Evolutionary conservation across 345 rosid genomes (phyloP).

Genomic region (Lumnitzera racemosa): DNA sequence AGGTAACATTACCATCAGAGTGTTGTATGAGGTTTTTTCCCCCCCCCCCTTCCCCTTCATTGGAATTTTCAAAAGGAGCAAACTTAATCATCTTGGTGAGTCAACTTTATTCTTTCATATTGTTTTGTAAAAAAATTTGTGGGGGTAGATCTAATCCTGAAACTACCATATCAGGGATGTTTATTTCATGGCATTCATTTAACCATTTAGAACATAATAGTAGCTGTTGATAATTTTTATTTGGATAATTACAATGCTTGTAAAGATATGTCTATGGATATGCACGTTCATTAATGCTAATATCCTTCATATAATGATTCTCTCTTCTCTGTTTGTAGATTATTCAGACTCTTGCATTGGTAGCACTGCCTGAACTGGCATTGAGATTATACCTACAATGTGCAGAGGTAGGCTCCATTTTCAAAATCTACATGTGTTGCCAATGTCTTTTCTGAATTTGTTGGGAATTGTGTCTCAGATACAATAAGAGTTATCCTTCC

Average conservation of each 20-base stretch:
- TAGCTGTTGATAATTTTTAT: too few species aligned
- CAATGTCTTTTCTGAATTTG: too few species aligned
- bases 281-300: background rate
- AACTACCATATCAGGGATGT: too few species aligned
- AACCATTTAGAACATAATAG: too few species aligned
- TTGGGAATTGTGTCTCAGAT: background rate
- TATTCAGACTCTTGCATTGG: conserved; percentile 55
- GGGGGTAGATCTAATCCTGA: too few species aligned
- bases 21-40: too few species aligned
- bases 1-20: conserved; percentile 30
- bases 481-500: background rate
- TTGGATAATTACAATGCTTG: too few species aligned
- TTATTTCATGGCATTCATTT: too few species aligned
- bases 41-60: background rate
- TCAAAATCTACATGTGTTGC: background rate
- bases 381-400: conserved; percentile 75
- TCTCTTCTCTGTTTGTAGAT: conserved; percentile 34
- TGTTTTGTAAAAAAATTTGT: too few species aligned
- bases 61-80: background rate
- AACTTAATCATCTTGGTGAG: background rate
- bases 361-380: conserved; percentile 79
- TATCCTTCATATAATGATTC: conserved; percentile 1
- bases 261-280: background rate
- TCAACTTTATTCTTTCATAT: too few species aligned
- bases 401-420: conserved; percentile 58